Conservation (phyloP, 371 early-diverging fungal species). For the Mortierella sp. region DNA sequence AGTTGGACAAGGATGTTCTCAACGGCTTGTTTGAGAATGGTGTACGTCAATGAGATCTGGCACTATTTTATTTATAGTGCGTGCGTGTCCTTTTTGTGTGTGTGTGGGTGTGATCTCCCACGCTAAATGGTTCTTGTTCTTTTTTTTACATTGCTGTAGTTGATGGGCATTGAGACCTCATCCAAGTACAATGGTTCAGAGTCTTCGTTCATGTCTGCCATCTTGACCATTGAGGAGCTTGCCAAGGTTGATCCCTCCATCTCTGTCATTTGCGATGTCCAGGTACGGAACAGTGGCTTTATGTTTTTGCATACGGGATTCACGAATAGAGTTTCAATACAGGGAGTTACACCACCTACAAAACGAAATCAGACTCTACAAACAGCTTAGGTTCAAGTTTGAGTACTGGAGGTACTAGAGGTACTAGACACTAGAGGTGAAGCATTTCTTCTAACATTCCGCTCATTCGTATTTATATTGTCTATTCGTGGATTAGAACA, state of each 20-base stretch:
- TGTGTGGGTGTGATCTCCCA: constrained; percentile 10
- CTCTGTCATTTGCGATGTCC: constrained; percentile 95
- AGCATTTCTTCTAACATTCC: background rate
- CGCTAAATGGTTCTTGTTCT: constrained; percentile 4
- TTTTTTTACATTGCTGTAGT: constrained; percentile 55
- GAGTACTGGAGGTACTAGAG: too few species aligned
- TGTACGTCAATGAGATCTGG: constrained; percentile 63
- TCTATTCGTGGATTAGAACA: constrained; percentile 71
- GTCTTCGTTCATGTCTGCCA: constrained; percentile 93
- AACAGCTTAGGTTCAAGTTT: background rate
- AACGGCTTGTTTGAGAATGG: constrained; percentile 93
- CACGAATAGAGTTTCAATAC: too few species aligned
- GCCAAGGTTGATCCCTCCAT: constrained; percentile 97
- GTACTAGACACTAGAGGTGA: too few species aligned
- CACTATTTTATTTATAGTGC: constrained; percentile 4
- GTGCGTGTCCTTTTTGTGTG: background rate
- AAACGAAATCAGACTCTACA: too few species aligned
- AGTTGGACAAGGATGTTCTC: constrained; percentile 82
- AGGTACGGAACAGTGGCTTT: constrained; percentile 60
- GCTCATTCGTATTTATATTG: too few species aligned
- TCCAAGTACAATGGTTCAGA: constrained; percentile 87
- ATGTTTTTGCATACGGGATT: background rate
- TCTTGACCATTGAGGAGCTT: constrained; percentile 94
- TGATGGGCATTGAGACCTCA: constrained; percentile 97
- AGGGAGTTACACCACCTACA: too few species aligned